Conservation (phyloP, 2,329 filamentous ascomycete species). For the Trichoderma pleuroti region DNA sequence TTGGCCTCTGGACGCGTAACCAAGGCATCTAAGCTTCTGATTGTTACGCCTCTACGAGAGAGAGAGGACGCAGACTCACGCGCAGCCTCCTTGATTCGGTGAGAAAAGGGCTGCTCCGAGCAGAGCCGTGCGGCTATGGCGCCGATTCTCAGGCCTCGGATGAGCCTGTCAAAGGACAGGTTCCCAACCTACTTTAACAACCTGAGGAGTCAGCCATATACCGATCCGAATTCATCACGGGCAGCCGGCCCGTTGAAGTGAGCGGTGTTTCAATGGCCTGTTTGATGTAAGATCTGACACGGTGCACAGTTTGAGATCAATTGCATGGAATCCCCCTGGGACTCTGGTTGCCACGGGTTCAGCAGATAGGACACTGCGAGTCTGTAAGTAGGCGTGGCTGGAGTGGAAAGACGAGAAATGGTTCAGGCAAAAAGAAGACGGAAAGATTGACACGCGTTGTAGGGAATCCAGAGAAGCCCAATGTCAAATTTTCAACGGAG, state of each 20-base stretch:
- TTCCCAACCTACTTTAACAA: constrained; percentile 65
- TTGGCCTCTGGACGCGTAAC: neutral
- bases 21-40: neutral
- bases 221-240: constrained; percentile 55
- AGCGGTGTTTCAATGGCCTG: constrained; percentile 25
- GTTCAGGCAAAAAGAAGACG: neutral
- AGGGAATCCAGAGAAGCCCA: constrained; percentile 74
- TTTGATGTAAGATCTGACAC: constrained; percentile 19
- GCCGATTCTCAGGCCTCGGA: constrained; percentile 43
- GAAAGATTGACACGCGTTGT: neutral
- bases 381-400: constrained; percentile 52
- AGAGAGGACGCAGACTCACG: neutral
- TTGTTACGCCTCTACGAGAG: neutral
- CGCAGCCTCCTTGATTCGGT: neutral
- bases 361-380: constrained; percentile 64
- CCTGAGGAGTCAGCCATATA: constrained; percentile 69
- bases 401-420: neutral
- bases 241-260: constrained; percentile 56
- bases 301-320: constrained; percentile 61
- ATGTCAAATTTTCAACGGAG: constrained; percentile 71
- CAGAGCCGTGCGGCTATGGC: constrained; percentile 33
- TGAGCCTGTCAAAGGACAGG: constrained; percentile 63
- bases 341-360: constrained; percentile 80
- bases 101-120: neutral
- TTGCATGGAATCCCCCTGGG: constrained; percentile 87